A percentile compares a stretch with the other conserved stretches of the same genome.
Evolutionary conservation across 805 yeast species (phyloP).

Genomic region (Candida maris): DNA sequence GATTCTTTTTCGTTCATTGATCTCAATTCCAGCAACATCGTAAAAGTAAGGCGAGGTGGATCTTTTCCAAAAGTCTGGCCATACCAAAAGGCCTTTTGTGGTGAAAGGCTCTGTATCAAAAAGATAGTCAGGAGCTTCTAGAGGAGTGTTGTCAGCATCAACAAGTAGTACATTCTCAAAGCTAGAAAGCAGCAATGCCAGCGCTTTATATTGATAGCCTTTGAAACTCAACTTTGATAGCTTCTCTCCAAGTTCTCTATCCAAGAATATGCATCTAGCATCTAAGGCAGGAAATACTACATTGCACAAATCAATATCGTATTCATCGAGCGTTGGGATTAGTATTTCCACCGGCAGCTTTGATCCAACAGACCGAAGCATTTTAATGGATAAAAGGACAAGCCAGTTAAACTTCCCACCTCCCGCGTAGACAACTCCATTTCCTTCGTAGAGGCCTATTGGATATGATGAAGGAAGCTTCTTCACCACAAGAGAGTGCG

Average conservation of each 20-base stretch:
- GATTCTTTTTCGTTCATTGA: slow-evolving; percentile 37
- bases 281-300: slow-evolving; percentile 53
- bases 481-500: slow-evolving; percentile 44
- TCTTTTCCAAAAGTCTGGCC: slow-evolving; percentile 50
- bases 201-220: slow-evolving; percentile 63
- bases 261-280: slow-evolving; percentile 62
- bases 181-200: slow-evolving; percentile 64
- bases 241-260: slow-evolving; percentile 52
- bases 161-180: slow-evolving; percentile 64
- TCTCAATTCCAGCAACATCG: slow-evolving; percentile 44
- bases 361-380: slow-evolving; percentile 60
- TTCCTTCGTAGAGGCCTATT: slow-evolving; percentile 43
- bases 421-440: slow-evolving; percentile 69
- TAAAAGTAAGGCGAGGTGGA: slow-evolving; percentile 47
- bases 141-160: slow-evolving; percentile 74
- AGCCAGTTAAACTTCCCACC: slow-evolving; percentile 76
- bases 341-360: slow-evolving; percentile 75
- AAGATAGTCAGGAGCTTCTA: slow-evolving; percentile 53
- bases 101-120: slow-evolving; percentile 56
- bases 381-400: slow-evolving; percentile 57
- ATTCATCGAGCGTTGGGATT: slow-evolving; percentile 68
- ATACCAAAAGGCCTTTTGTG: slow-evolving; percentile 47
- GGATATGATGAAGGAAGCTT: slow-evolving; percentile 47
- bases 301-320: slow-evolving; percentile 64
- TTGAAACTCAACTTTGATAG: slow-evolving; percentile 44